These are phyloP conservation scores for Bryopsis sp. DNA, from an alignment of 139 green algal species.

Conservation along the genomic window DNA sequence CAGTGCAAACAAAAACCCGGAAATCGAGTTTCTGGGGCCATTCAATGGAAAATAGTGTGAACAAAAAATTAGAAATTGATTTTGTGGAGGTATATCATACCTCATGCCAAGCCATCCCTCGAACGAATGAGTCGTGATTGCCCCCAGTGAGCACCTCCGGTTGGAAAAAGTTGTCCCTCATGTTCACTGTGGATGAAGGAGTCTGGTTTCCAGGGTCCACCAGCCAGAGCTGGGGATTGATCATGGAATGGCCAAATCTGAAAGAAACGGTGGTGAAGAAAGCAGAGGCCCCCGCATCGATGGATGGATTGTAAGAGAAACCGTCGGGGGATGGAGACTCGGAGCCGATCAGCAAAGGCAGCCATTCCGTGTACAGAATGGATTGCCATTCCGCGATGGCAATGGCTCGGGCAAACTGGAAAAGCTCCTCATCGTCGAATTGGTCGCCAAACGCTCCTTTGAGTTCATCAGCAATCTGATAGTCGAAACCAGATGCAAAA, in stretches of 20 bases:
- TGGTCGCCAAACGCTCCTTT: not conserved
- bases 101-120: conserved; percentile 8
- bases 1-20: no score
- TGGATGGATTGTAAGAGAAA: not conserved
- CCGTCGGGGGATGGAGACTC: not conserved
- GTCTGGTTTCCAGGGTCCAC: not conserved
- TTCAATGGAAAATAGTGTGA: no score
- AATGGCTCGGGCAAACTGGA: conserved; percentile 6
- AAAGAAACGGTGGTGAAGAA: conserved; percentile 13
- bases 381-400: conserved; percentile 14
- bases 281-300: not conserved
- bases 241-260: conserved; percentile 15
- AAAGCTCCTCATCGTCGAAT: conserved; percentile 10
- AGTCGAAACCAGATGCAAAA: no score
- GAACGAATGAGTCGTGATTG: not conserved
- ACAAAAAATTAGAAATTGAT: no score
- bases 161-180: conserved; percentile 7
- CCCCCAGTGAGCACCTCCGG: not conserved
- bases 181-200: conserved; percentile 3
- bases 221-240: not conserved
- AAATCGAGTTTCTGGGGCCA: no score
- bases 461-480: not conserved
- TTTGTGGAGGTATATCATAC: no score
- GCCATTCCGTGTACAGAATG: conserved; percentile 17
- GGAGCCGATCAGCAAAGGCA: not conserved